These are phyloP conservation scores for Gossypium ekmanianum DNA, from an alignment of 345 rosid species.

Conservation along the genomic window DNA sequence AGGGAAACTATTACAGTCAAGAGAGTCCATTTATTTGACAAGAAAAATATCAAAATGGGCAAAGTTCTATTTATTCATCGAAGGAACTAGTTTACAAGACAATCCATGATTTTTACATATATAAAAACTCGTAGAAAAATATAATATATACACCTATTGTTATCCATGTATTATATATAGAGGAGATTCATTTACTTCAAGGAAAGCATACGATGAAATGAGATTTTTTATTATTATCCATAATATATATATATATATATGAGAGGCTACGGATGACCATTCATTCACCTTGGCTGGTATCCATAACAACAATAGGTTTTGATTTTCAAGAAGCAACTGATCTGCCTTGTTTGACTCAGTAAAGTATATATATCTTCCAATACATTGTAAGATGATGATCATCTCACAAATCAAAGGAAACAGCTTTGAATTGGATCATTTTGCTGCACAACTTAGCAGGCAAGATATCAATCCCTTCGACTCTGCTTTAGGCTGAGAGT, in stretches of 20 bases:
- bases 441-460: conserved; percentile 31
- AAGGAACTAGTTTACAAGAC: background rate
- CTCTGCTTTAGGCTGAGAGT: conserved; percentile 26
- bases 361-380: no score
- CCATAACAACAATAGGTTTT: background rate
- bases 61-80: no score
- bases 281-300: background rate
- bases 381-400: background rate
- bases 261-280: background rate
- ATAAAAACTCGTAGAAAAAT: background rate
- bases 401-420: background rate
- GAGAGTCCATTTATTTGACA: no score
- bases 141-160: background rate
- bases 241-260: background rate
- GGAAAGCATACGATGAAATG: background rate
- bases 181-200: background rate
- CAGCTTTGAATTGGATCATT: conserved; percentile 16
- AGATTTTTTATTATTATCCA: background rate
- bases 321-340: background rate
- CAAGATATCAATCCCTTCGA: conserved; percentile 37
- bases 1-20: no score
- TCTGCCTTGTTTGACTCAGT: background rate
- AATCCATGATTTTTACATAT: background rate
- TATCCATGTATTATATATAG: background rate
- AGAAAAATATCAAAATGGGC: no score